Evolutionary conservation across 2,329 filamentous ascomycete genomes (phyloP).

Genomic region (Alternaria arborescens): DNA sequence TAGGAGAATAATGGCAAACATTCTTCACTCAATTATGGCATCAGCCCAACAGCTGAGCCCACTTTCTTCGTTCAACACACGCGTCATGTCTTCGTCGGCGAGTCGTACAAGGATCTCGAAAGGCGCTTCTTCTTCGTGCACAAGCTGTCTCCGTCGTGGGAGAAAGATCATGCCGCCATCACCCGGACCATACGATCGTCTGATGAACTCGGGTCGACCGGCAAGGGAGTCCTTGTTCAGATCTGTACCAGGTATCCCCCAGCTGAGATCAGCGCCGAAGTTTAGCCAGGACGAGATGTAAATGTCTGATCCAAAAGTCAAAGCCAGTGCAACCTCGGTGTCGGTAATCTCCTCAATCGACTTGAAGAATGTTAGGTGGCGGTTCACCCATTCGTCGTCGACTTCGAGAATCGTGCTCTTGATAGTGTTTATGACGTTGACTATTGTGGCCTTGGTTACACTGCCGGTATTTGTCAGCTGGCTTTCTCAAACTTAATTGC

Average conservation of each 20-base stretch:
- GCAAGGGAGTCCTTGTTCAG: conserved; percentile 30
- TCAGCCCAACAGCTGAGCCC: conserved; percentile 43
- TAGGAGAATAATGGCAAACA: neutral
- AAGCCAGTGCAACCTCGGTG: conserved; percentile 40
- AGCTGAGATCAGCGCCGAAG: conserved; percentile 43
- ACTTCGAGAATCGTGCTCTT: conserved; percentile 39
- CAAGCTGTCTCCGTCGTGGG: conserved; percentile 35
- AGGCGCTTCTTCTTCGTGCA: conserved; percentile 39
- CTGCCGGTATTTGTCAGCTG: conserved; percentile 31
- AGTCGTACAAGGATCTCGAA: conserved; percentile 48
- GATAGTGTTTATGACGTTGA: conserved; percentile 38
- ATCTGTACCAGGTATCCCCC: conserved; percentile 48
- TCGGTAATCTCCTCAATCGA: conserved; percentile 40
- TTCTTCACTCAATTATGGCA: conserved; percentile 32
- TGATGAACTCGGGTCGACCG: conserved; percentile 46
- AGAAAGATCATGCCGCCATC: conserved; percentile 50
- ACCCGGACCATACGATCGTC: conserved; percentile 38
- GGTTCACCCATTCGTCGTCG: conserved; percentile 42
- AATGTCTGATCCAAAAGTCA: conserved; percentile 43
- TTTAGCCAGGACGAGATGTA: conserved; percentile 50
- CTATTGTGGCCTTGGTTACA: conserved; percentile 43
- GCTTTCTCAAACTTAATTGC: conserved; percentile 1
- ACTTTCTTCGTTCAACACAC: conserved; percentile 37
- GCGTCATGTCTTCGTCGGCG: conserved; percentile 45
- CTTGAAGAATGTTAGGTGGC: conserved; percentile 44